Conservation (phyloP, 495 filamentous ascomycete genomes). For the Hyphodiscus hymeniophilus region DNA sequence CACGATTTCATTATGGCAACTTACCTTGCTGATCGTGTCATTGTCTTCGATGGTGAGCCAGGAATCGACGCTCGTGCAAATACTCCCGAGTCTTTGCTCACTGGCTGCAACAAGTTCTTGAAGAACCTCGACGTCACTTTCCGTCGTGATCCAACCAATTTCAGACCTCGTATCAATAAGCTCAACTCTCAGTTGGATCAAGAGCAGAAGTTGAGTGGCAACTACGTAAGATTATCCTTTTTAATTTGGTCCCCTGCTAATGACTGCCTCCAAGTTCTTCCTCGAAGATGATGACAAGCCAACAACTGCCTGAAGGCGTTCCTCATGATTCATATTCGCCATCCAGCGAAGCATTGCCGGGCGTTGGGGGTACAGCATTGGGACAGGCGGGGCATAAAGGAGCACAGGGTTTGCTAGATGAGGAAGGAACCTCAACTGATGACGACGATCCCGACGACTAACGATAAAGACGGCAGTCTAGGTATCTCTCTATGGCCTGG, state of each 20-base stretch:
- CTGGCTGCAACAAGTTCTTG: conserved; percentile 94
- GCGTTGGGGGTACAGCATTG: conserved; percentile 22
- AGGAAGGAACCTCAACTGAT: conserved; percentile 18
- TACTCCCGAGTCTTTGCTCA: conserved; percentile 81
- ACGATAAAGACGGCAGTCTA: conserved; percentile 36
- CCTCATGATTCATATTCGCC: conserved; percentile 13
- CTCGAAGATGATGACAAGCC: conserved; percentile 22
- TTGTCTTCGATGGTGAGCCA: conserved; percentile 93
- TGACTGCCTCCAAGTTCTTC: conserved; percentile 21
- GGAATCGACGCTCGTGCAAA: conserved; percentile 84
- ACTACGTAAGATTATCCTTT: conserved; percentile 59
- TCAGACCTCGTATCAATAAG: conserved; percentile 97
- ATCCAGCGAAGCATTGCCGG: conserved; percentile 16
- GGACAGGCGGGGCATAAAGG: conserved; percentile 11
- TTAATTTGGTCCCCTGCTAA: background rate
- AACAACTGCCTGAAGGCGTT: conserved; percentile 21
- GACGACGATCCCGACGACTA: conserved; percentile 29
- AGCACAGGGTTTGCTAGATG: conserved; percentile 15
- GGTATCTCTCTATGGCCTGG: conserved; percentile 48
- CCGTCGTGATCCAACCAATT: conserved; percentile 94
- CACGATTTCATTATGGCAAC: conserved; percentile 99
- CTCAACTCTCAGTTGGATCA: conserved; percentile 89
- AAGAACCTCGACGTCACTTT: conserved; percentile 96
- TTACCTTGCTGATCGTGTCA: conserved; percentile 94
- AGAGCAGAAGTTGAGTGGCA: conserved; percentile 89